These are phyloP conservation scores for Xylariales sp. DNA, from an alignment of 2,329 filamentous ascomycete genomes.

Conservation along the genomic window DNA sequence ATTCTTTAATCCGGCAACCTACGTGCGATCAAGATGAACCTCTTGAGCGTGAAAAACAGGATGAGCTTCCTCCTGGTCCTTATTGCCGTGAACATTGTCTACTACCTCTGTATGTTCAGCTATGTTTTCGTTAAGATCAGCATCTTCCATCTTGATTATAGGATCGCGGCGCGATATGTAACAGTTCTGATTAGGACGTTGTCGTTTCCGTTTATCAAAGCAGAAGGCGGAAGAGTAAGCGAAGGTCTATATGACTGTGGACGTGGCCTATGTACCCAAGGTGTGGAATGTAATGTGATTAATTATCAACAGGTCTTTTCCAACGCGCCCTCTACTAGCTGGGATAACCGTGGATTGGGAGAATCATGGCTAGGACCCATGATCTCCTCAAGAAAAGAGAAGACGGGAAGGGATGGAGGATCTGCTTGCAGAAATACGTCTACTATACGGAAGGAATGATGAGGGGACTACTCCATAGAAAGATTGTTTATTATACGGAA, in stretches of 20 bases:
- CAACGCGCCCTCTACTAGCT: background rate
- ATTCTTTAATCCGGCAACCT: slow-evolving; percentile 28
- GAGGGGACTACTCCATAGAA: too few species aligned
- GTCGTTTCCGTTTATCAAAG: background rate
- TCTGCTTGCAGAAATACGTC: background rate
- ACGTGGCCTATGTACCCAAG: background rate
- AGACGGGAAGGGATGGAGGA: background rate
- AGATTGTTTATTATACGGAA: too few species aligned
- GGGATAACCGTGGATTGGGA: background rate
- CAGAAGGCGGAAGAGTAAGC: background rate
- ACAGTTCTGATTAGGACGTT: background rate
- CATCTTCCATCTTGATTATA: slow-evolving; percentile 56
- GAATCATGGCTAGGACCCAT: background rate
- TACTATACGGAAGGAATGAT: too few species aligned
- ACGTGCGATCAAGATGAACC: slow-evolving; percentile 60
- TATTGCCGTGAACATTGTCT: slow-evolving; percentile 40
- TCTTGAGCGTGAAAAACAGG: slow-evolving; percentile 54
- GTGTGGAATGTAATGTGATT: slow-evolving; percentile 1
- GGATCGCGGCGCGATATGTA: background rate
- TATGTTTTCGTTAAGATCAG: slow-evolving; percentile 53
- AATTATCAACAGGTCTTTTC: background rate
- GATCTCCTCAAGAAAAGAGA: slow-evolving; percentile 1
- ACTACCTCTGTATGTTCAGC: slow-evolving; percentile 49
- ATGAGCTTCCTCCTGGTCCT: slow-evolving; percentile 44
- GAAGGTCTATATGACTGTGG: background rate